Evolutionary conservation across 441 rosid genomes (phyloP).

Genomic region (Mallotus repandus): DNA sequence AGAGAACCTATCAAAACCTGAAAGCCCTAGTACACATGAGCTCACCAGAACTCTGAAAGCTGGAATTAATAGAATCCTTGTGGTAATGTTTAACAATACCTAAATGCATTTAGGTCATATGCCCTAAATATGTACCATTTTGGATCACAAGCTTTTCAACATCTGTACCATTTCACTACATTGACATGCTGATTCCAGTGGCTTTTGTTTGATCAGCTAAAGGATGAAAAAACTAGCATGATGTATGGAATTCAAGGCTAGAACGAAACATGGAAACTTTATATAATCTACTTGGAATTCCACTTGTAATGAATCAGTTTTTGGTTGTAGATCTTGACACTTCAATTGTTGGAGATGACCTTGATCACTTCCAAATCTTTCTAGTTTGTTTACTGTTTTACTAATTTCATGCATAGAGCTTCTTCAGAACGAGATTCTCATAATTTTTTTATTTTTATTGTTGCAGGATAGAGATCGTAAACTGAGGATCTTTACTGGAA

Average conservation of each 20-base stretch:
- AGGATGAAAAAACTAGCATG: no score
- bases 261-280: background rate
- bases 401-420: no score
- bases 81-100: background rate
- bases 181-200: background rate
- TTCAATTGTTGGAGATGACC: background rate
- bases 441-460: no score
- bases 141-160: background rate
- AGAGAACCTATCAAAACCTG: background rate
- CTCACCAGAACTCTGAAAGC: no score
- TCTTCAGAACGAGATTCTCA: no score
- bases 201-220: no score
- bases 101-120: background rate
- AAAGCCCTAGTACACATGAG: background rate
- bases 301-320: background rate
- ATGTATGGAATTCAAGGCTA: background rate
- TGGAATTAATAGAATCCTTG: background rate
- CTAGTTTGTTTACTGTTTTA: no score
- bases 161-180: background rate
- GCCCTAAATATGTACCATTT: background rate
- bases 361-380: conserved; percentile 13
- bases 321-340: background rate
- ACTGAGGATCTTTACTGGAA: conserved; percentile 77
- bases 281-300: background rate
- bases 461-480: conserved; percentile 89